Conservation (phyloP, 192 early-diverging fungal genomes). For the Spizellomyces sp. region DNA sequence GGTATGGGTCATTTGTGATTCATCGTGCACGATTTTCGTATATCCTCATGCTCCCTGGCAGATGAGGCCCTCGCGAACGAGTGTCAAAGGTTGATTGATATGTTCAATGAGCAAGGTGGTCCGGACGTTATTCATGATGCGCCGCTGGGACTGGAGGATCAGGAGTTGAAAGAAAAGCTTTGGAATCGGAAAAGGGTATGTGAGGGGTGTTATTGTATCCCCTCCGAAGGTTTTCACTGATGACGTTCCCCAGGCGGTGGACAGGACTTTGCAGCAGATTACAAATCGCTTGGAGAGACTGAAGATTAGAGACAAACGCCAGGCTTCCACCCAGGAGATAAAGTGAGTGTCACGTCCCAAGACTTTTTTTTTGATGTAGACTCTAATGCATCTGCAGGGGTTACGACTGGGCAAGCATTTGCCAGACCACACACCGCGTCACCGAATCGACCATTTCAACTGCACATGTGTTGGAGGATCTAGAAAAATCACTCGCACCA, state of each 20-base stretch:
- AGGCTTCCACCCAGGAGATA: too few relatives aligned
- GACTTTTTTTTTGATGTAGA: too few relatives aligned
- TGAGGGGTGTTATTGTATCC: not conserved
- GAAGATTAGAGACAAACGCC: not conserved
- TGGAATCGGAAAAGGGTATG: constrained; percentile 2
- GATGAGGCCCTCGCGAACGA: too few relatives aligned
- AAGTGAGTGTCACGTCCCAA: too few relatives aligned
- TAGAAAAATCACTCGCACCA: not conserved
- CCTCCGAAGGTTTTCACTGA: constrained; percentile 5
- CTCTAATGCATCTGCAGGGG: not conserved
- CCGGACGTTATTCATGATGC: not conserved
- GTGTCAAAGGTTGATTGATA: too few relatives aligned
- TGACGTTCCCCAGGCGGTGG: not conserved
- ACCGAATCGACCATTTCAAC: constrained; percentile 12
- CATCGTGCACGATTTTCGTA: too few relatives aligned
- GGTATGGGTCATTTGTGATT: too few relatives aligned
- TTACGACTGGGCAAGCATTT: constrained; percentile 24
- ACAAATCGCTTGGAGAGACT: constrained; percentile 6
- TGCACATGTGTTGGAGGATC: not conserved
- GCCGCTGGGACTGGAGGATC: constrained; percentile 25
- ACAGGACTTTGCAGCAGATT: not conserved
- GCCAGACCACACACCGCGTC: constrained; percentile 13
- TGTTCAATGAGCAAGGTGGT: too few relatives aligned
- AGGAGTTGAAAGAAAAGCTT: constrained; percentile 10
- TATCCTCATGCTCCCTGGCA: too few relatives aligned